Percentiles rank a stretch among this genome's conserved stretches.
Evolutionary conservation across 2,329 filamentous ascomycete genomes (phyloP).

Genomic region (Arthroderma uncinatum): DNA sequence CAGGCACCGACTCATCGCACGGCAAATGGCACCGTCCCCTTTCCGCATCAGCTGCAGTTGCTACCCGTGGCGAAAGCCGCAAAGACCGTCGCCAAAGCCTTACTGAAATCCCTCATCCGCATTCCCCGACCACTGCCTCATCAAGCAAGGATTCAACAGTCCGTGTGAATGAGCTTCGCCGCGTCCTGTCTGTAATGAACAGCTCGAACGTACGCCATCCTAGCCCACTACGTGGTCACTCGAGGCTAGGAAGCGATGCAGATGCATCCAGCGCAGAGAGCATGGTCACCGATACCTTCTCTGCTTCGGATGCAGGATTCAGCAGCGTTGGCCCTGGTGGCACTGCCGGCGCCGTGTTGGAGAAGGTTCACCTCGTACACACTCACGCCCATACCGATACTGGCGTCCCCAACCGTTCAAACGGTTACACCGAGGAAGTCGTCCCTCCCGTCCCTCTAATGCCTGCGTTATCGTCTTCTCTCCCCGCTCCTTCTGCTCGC

Average conservation of each 20-base stretch:
- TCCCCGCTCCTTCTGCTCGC: not conserved
- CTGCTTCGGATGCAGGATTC: constrained; percentile 24
- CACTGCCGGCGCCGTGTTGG: not conserved
- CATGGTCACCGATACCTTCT: constrained; percentile 33
- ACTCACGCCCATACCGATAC: not conserved
- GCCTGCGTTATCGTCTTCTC: constrained; percentile 19
- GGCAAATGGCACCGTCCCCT: constrained; percentile 14
- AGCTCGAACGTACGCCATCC: constrained; percentile 25
- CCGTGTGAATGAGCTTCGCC: constrained; percentile 38
- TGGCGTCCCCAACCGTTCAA: not conserved
- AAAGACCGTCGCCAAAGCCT: constrained; percentile 28
- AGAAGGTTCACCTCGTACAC: not conserved
- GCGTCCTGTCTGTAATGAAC: constrained; percentile 35
- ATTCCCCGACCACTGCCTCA: constrained; percentile 23
- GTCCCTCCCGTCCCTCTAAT: constrained; percentile 40
- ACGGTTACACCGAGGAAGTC: constrained; percentile 15
- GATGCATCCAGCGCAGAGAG: constrained; percentile 34
- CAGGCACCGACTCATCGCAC: constrained; percentile 15
- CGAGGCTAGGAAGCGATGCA: constrained; percentile 24
- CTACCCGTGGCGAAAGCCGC: constrained; percentile 17
- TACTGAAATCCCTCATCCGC: constrained; percentile 26
- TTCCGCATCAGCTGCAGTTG: constrained; percentile 10
- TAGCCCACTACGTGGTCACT: constrained; percentile 34
- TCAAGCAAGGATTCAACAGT: constrained; percentile 37
- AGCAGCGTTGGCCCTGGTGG: constrained; percentile 15